Evolutionary conservation across 2,329 filamentous ascomycete species (phyloP).

Genomic region (Fusarium chaquense): DNA sequence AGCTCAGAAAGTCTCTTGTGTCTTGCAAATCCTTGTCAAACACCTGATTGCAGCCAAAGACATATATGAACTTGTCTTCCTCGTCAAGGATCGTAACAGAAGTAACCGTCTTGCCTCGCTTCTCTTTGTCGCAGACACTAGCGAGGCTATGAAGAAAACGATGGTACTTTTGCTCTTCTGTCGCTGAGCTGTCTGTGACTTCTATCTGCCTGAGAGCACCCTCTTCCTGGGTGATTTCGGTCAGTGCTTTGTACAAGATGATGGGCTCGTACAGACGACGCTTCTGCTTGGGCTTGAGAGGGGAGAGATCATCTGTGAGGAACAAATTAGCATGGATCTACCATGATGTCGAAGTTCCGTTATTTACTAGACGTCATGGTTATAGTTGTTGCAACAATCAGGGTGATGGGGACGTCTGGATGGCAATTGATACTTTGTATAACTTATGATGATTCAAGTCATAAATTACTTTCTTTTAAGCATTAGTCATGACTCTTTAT

Average conservation of each 20-base stretch:
- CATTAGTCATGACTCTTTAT: neutral
- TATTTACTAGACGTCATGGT: slow-evolving; percentile 22
- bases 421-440: neutral
- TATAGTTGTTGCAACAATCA: too few species aligned
- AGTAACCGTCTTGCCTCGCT: slow-evolving; percentile 49
- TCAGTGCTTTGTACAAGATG: slow-evolving; percentile 44
- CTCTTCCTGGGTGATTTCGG: slow-evolving; percentile 28
- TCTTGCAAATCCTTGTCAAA: neutral
- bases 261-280: slow-evolving; percentile 50
- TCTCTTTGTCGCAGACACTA: slow-evolving; percentile 48
- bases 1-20: slow-evolving; percentile 16
- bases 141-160: slow-evolving; percentile 51
- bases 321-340: neutral
- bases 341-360: fast-evolving
- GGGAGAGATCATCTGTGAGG: neutral
- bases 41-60: slow-evolving; percentile 50
- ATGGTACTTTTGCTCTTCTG: slow-evolving; percentile 44
- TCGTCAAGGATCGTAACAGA: slow-evolving; percentile 48
- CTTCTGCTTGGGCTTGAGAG: slow-evolving; percentile 33
- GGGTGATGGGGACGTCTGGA: neutral
- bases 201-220: slow-evolving; percentile 13
- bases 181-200: neutral
- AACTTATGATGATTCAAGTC: neutral
- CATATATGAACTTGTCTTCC: slow-evolving; percentile 47
- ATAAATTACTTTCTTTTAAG: neutral